Conservation (phyloP, 768 basidiomycete genomes). For the Piloderma croceum region DNA sequence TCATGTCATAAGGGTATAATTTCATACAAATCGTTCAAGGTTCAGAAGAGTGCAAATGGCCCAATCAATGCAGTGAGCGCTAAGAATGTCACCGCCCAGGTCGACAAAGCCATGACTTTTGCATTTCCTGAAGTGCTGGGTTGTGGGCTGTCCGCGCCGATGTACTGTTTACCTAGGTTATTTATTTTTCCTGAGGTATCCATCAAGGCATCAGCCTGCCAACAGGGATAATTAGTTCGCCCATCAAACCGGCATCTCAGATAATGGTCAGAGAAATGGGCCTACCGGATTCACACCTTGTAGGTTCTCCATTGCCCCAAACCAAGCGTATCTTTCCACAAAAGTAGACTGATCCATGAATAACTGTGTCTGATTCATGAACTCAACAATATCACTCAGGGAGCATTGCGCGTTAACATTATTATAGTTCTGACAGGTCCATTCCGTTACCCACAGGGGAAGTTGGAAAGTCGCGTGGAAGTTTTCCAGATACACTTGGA, state of each 20-base stretch:
- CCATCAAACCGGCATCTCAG: conserved; percentile 2
- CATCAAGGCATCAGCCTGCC: conserved; percentile 41
- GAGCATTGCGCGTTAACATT: conserved; percentile 39
- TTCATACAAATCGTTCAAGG: too few relatives aligned
- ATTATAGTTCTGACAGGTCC: conserved; percentile 49
- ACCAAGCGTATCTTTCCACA: conserved; percentile 60
- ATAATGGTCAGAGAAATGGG: neutral
- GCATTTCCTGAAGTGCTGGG: too few relatives aligned
- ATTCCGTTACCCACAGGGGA: conserved; percentile 58
- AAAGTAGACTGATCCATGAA: conserved; percentile 50
- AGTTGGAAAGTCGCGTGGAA: conserved; percentile 47
- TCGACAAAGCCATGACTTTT: too few relatives aligned
- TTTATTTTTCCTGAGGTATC: conserved; percentile 38
- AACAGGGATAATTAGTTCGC: conserved; percentile 1
- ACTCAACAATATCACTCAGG: conserved; percentile 35
- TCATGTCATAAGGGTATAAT: too few relatives aligned
- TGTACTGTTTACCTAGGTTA: conserved; percentile 45
- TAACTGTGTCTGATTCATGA: conserved; percentile 46
- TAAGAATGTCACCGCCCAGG: too few relatives aligned
- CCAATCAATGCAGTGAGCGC: too few relatives aligned
- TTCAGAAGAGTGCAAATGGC: too few relatives aligned
- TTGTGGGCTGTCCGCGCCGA: conserved; percentile 21
- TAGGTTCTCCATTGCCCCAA: conserved; percentile 49
- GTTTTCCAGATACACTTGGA: conserved; percentile 46
- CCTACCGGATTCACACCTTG: conserved; percentile 43